Evolutionary conservation across 179 eudicot genomes (phyloP).

Genomic region (Nepenthes alata): DNA sequence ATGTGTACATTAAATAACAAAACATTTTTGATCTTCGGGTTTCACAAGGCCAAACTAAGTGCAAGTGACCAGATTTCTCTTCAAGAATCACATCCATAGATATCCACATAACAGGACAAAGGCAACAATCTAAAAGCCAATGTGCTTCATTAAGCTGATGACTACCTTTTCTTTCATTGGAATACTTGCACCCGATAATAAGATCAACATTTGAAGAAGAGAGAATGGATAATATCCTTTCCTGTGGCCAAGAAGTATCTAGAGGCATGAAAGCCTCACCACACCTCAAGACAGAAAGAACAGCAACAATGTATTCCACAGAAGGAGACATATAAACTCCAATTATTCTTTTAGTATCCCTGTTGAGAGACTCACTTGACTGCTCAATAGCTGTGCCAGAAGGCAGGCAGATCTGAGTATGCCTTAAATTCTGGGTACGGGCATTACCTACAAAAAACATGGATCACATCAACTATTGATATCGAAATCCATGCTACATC

Average conservation of each 20-base stretch:
- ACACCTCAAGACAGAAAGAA: constrained; percentile 64
- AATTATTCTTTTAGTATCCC: constrained; percentile 30
- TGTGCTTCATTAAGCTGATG: constrained; percentile 25
- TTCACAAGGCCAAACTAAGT: constrained; percentile 62
- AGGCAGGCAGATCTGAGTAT: constrained; percentile 4
- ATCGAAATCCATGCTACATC: background rate
- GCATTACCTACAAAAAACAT: constrained; percentile 11
- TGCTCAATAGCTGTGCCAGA: constrained; percentile 7
- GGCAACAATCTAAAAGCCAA: constrained; percentile 34
- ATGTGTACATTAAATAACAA: constrained; percentile 86
- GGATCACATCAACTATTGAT: background rate
- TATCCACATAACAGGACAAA: constrained; percentile 30
- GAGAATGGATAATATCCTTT: constrained; percentile 44
- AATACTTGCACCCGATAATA: constrained; percentile 34
- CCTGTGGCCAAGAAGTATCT: constrained; percentile 77
- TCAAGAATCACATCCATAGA: constrained; percentile 24
- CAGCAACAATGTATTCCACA: constrained; percentile 57
- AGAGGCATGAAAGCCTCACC: constrained; percentile 76
- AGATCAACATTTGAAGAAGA: constrained; percentile 54
- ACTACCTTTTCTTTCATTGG: constrained; percentile 17
- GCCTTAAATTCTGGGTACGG: constrained; percentile 8
- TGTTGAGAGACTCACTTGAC: constrained; percentile 9
- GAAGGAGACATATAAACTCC: constrained; percentile 76
- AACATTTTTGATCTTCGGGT: constrained; percentile 29
- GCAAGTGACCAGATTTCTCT: constrained; percentile 26